phyloP scores from a whole-genome alignment of 1,139 yeast genomes.

The Candida tunisiensis region DNA sequence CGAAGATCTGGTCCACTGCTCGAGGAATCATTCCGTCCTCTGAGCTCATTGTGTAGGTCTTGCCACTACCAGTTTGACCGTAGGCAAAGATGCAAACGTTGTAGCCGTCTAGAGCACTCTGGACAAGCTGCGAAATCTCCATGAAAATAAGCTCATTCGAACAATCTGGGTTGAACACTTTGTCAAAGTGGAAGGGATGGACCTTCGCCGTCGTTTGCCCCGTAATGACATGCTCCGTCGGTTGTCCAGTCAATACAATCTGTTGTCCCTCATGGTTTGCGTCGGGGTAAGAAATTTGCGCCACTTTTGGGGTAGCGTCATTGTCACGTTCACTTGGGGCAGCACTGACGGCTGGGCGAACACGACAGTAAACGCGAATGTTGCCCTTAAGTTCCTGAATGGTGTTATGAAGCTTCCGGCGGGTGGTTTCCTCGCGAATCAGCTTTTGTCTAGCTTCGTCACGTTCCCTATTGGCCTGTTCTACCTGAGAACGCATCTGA shows the following conservation, averaged over 20 bases:
- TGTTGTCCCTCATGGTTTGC: conserved; percentile 36
- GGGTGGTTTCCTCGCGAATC: conserved; percentile 29
- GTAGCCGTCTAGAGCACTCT: conserved; percentile 78
- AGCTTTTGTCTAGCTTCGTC: conserved; percentile 17
- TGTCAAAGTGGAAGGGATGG: conserved; percentile 73
- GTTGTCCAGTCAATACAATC: conserved; percentile 10
- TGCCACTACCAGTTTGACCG: conserved; percentile 97
- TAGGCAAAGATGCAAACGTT: conserved; percentile 93
- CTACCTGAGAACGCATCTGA: conserved; percentile 6
- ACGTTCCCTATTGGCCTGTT: conserved; percentile 8
- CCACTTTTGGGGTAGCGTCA: conserved; percentile 9
- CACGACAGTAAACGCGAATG: conserved; percentile 78
- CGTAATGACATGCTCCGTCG: conserved; percentile 11
- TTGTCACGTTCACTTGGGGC: conserved; percentile 6
- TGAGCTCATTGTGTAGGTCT: conserved; percentile 76
- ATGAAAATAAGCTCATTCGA: conserved; percentile 53
- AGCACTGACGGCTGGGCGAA: conserved; percentile 37
- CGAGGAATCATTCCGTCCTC: conserved; percentile 72
- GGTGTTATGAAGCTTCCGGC: conserved; percentile 58
- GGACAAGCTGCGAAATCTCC: conserved; percentile 78
- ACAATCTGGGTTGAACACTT: conserved; percentile 41
- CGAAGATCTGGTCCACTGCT: conserved; percentile 58
- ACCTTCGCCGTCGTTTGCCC: too few species aligned
- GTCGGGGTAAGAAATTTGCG: conserved; percentile 31
- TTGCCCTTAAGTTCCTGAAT: conserved; percentile 85